Evolutionary conservation across 1,139 yeast genomes (phyloP).

Genomic region (Ogataea hybrid): DNA sequence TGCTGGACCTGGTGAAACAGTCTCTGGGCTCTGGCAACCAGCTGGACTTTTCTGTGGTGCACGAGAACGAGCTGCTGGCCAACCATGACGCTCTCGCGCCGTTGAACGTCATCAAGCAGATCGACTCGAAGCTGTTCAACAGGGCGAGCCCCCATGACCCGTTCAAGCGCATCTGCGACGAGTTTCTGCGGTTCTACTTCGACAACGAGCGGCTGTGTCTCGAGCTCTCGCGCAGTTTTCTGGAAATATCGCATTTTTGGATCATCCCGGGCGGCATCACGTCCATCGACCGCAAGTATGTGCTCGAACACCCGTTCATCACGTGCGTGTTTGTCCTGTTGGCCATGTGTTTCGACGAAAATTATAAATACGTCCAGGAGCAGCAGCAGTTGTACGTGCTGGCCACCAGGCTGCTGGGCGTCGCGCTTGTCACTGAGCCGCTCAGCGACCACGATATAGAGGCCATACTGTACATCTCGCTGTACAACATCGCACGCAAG

Average conservation of each 20-base stretch:
- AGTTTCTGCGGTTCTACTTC: constrained; percentile 43
- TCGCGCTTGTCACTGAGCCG: constrained; percentile 47
- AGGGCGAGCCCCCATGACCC: constrained; percentile 32
- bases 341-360: constrained; percentile 51
- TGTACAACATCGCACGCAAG: constrained; percentile 50
- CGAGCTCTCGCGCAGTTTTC: constrained; percentile 40
- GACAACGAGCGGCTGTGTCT: constrained; percentile 39
- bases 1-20: constrained; percentile 16
- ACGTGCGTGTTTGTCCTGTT: constrained; percentile 48
- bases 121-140: constrained; percentile 40
- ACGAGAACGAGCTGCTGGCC: constrained; percentile 11
- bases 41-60: constrained; percentile 15
- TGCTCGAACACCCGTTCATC: constrained; percentile 45
- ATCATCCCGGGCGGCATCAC: constrained; percentile 53
- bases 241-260: constrained; percentile 50
- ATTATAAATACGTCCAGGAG: constrained; percentile 42
- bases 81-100: constrained; percentile 34
- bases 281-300: constrained; percentile 41
- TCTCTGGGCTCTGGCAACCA: constrained; percentile 14
- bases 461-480: constrained; percentile 48
- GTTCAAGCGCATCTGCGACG: constrained; percentile 32
- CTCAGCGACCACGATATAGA: constrained; percentile 54
- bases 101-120: constrained; percentile 38
- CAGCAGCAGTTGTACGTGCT: constrained; percentile 43
- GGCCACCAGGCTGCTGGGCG: constrained; percentile 44